Evolutionary conservation across 352 stramenopile species (phyloP), one percentile per base, ranked within the genome.

Genomic region (Phytophthora kernoviae): DNA sequence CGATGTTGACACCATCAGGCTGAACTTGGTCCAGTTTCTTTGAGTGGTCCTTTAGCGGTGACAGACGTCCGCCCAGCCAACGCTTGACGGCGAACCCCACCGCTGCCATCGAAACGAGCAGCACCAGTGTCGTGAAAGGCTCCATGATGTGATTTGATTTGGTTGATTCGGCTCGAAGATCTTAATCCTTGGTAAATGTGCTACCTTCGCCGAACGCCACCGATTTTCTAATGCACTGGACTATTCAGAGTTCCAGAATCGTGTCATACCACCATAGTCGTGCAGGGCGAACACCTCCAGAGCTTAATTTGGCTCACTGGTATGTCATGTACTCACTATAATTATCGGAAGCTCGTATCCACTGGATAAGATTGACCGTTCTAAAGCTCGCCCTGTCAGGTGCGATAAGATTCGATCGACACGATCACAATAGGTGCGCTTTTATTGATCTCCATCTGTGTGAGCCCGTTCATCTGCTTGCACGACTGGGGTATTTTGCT

Each of bases 1-100:
- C 59, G 40, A 88, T 79, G 42, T 88, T 63, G 11, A 88, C 57
- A 6, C 33, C 56, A 17, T 57, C 54, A 14, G 58, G 42, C 14
- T 55, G 20, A 5, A 48, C 8, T 22, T 78, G 68, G 5, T 75
- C 65, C 40, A 68, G 47, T 17, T 73, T 86, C 55, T 77, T 81
- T 1, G 50, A 56, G 1, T 71, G 44, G 37, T 69, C 62, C 21
- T 73, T 72, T 1, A 64, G 26, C 8, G 49, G 42, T 6, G 46
- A 58, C 1, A 66, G 32, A 4, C 54, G 66, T 5, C 48, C 32
- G 12, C 37, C 46, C 18, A 81, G 14, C 68, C 71, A 87, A 2
- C 20, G 56, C 5, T 64, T 68, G 7, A 44, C 18, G 17, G 48
- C 58, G 51, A 77, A 63, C 21, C 65, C 61, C 11, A 53, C 60